phyloP scores from a whole-genome alignment of 495 filamentous ascomycete species.

The Staphylotrichum tortipilum region DNA sequence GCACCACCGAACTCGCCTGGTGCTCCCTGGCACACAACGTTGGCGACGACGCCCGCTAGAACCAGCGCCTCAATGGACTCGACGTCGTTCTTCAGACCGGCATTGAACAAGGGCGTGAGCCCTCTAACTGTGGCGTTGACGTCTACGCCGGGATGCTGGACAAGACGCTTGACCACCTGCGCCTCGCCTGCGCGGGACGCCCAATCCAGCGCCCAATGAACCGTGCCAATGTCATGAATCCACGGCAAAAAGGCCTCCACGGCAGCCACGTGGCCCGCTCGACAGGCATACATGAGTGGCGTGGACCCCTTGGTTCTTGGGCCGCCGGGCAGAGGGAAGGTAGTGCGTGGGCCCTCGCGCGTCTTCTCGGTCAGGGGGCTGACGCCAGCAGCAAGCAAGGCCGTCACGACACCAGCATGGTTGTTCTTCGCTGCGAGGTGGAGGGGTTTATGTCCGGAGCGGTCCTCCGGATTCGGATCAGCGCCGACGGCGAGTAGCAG shows the following conservation, averaged over 20 bases:
- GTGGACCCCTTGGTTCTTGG: conserved; percentile 1
- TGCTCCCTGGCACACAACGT: neutral
- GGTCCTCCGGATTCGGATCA: conserved; percentile 10
- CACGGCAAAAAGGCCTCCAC: conserved; percentile 20
- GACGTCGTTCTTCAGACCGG: neutral
- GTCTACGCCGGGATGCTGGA: conserved; percentile 11
- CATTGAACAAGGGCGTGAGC: neutral
- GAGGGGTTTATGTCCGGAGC: conserved; percentile 18
- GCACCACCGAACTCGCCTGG: neutral
- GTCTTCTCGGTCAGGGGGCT: conserved; percentile 24
- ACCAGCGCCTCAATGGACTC: conserved; percentile 8
- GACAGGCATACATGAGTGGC: conserved; percentile 19
- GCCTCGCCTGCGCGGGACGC: conserved; percentile 8
- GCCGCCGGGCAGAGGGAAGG: no score
- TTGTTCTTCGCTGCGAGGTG: conserved; percentile 17
- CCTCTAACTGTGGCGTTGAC: conserved; percentile 5
- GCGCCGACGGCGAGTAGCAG: conserved; percentile 9
- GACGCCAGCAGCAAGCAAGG: conserved; percentile 23
- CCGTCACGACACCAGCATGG: conserved; percentile 12
- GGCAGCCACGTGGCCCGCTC: conserved; percentile 16
- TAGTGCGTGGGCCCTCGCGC: conserved; percentile 9
- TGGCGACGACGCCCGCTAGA: conserved; percentile 6
- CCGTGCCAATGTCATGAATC: neutral
- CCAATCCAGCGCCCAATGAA: conserved; percentile 19
- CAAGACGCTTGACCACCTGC: conserved; percentile 10